phyloP scores from a whole-genome alignment of 2,329 filamentous ascomycete genomes.

The Phaeosphaeriaceae sp. region DNA sequence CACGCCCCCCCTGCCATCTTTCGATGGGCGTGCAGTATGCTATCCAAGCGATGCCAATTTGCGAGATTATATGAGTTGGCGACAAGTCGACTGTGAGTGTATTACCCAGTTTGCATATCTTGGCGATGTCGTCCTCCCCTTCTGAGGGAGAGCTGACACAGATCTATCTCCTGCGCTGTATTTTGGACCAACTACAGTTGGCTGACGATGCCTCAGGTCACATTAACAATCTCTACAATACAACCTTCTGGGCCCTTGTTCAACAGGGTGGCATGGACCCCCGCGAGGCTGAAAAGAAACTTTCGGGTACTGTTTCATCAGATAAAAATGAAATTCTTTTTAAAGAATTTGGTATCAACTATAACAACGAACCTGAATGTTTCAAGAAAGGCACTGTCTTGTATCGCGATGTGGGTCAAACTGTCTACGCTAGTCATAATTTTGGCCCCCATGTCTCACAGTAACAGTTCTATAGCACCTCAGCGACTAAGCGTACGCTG shows the following conservation, averaged over 20 bases:
- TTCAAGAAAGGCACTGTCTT: slow-evolving; percentile 93
- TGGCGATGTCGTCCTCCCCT: not conserved
- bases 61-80: slow-evolving; percentile 95
- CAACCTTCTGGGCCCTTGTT: slow-evolving; percentile 91
- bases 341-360: slow-evolving; percentile 87
- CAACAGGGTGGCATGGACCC: slow-evolving; percentile 76
- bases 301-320: slow-evolving; percentile 80
- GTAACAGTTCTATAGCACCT: slow-evolving; percentile 35
- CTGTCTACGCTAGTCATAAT: not conserved
- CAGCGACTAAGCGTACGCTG: slow-evolving; percentile 13
- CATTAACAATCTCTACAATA: slow-evolving; percentile 99
- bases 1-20: slow-evolving; percentile 79
- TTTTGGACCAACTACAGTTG: slow-evolving; percentile 1
- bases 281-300: slow-evolving; percentile 78
- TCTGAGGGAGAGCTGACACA: slow-evolving; percentile 1
- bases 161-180: slow-evolving; percentile 3
- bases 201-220: slow-evolving; percentile 65
- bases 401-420: slow-evolving; percentile 72
- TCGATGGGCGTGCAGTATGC: slow-evolving; percentile 88
- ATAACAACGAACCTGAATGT: slow-evolving; percentile 94
- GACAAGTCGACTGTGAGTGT: slow-evolving; percentile 87
- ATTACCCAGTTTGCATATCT: not conserved
- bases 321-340: slow-evolving; percentile 98
- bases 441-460: slow-evolving; percentile 13
- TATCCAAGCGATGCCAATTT: slow-evolving; percentile 85